These are phyloP conservation scores for Fusarium denticulatum DNA, from an alignment of 2,329 filamentous ascomycete species.

Conservation along the genomic window DNA sequence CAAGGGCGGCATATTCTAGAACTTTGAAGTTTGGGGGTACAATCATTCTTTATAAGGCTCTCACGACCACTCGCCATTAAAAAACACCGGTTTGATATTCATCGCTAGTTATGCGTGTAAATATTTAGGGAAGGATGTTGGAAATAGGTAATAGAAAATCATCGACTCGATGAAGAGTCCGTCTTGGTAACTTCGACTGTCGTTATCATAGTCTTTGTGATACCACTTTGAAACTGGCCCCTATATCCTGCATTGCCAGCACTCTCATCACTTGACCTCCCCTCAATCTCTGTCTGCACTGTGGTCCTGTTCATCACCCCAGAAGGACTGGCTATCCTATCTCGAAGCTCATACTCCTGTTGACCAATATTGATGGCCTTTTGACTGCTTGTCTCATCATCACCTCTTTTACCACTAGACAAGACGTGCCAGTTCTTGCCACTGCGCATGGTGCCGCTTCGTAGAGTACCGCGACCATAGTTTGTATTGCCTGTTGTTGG, in stretches of 20 bases:
- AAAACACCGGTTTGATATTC: background rate
- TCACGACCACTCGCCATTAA: background rate
- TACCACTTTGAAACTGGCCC: slow-evolving; percentile 21
- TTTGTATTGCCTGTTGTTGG: slow-evolving; percentile 37
- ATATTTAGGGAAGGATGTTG: too few relatives aligned
- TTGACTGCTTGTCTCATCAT: slow-evolving; percentile 45
- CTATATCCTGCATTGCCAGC: slow-evolving; percentile 9
- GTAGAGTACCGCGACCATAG: slow-evolving; percentile 40
- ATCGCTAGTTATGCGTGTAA: background rate
- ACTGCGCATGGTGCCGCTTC: slow-evolving; percentile 36
- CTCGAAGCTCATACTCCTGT: slow-evolving; percentile 43
- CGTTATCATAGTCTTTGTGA: slow-evolving; percentile 45
- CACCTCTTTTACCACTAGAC: slow-evolving; percentile 30
- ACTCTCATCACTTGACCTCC: slow-evolving; percentile 42
- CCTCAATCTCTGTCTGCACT: slow-evolving; percentile 34
- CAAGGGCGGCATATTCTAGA: too few relatives aligned
- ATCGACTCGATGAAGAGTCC: background rate
- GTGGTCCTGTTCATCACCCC: slow-evolving; percentile 28
- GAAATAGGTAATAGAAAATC: background rate
- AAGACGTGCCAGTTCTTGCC: slow-evolving; percentile 40
- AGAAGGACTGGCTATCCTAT: slow-evolving; percentile 20
- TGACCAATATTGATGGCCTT: slow-evolving; percentile 39
- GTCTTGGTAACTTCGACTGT: slow-evolving; percentile 37
- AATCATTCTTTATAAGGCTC: background rate
- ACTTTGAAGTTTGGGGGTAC: accelerated